A percentile compares a stretch with the other conserved stretches of the same genome.
These are phyloP conservation scores for Henckelia pumila DNA, from an alignment of 257 asterid genomes.

Conservation along the genomic window DNA sequence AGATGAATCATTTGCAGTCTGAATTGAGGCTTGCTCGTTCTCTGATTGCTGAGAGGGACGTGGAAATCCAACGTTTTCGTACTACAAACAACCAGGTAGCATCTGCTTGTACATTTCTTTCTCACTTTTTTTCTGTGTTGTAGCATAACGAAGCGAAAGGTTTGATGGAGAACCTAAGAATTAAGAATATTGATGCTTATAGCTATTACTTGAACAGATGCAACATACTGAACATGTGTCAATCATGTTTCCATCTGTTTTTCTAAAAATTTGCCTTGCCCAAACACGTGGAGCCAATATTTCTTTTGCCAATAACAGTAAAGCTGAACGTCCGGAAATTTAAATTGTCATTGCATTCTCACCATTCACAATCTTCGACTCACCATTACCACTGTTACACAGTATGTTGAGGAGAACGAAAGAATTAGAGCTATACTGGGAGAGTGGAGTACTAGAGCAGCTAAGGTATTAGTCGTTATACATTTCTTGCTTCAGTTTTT, in stretches of 20 bases:
- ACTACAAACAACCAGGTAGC: constrained; percentile 79
- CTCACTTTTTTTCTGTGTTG: neutral
- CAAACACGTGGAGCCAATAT: neutral
- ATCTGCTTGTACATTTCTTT: neutral
- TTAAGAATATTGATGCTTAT: neutral
- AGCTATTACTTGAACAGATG: constrained; percentile 7
- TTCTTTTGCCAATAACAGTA: neutral
- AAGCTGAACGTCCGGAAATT: constrained; percentile 6
- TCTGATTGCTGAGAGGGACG: constrained; percentile 87
- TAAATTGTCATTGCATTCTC: neutral
- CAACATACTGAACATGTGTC: neutral
- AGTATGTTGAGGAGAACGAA: constrained; percentile 96
- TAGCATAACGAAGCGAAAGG: neutral
- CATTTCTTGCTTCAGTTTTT: constrained; percentile 15
- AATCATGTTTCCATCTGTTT: constrained; percentile 9
- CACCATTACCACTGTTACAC: constrained; percentile 30
- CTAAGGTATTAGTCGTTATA: constrained; percentile 54
- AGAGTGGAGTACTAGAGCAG: constrained; percentile 97
- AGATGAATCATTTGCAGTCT: constrained; percentile 95
- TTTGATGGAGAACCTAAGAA: neutral
- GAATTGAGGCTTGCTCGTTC: constrained; percentile 92
- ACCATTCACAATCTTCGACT: constrained; percentile 16
- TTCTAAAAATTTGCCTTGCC: neutral
- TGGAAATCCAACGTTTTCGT: constrained; percentile 74
- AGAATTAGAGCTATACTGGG: constrained; percentile 93